Evolutionary conservation across 108 stramenopile genomes (phyloP).

Genomic region (Stephanodiscus minutulus): DNA sequence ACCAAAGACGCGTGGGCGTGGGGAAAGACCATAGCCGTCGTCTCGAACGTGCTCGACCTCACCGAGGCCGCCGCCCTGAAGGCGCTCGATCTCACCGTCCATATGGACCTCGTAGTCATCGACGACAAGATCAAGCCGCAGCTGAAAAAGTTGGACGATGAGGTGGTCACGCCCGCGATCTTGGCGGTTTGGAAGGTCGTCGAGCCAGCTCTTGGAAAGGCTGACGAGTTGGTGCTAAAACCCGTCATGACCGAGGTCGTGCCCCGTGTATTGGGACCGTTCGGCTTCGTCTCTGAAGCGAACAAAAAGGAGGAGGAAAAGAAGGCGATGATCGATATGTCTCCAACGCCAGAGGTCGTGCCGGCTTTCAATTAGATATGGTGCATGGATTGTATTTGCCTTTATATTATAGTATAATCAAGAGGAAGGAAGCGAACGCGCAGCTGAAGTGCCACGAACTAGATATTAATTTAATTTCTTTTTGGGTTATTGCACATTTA

Average conservation of each 20-base stretch:
- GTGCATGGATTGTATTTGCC: too few species aligned
- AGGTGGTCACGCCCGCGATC: slow-evolving; percentile 70
- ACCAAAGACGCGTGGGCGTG: too few species aligned
- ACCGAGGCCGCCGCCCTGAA: slow-evolving; percentile 73
- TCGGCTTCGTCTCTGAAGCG: slow-evolving; percentile 20
- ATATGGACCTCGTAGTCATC: slow-evolving; percentile 54
- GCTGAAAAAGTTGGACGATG: slow-evolving; percentile 59
- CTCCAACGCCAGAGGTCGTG: slow-evolving; percentile 34
- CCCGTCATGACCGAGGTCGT: slow-evolving; percentile 36
- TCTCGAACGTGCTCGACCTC: slow-evolving; percentile 20
- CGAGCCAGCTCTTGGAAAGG: slow-evolving; percentile 55
- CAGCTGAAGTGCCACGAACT: too few species aligned
- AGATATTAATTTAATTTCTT: too few species aligned
- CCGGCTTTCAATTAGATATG: slow-evolving; percentile 27
- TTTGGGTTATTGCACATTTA: too few species aligned
- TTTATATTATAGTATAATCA: too few species aligned
- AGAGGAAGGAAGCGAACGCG: too few species aligned
- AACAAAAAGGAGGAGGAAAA: slow-evolving; percentile 12
- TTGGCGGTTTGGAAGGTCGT: slow-evolving; percentile 49
- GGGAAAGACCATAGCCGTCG: too few species aligned
- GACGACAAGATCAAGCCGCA: slow-evolving; percentile 49
- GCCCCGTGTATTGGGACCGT: slow-evolving; percentile 25
- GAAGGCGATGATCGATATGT: slow-evolving; percentile 20
- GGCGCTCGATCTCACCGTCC: slow-evolving; percentile 47
- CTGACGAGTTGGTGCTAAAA: slow-evolving; percentile 56